Evolutionary conservation across 2,329 filamentous ascomycete species (phyloP), one percentile per base, ranked within the genome.

Genomic region (Neofusicoccum umdonicola): DNA sequence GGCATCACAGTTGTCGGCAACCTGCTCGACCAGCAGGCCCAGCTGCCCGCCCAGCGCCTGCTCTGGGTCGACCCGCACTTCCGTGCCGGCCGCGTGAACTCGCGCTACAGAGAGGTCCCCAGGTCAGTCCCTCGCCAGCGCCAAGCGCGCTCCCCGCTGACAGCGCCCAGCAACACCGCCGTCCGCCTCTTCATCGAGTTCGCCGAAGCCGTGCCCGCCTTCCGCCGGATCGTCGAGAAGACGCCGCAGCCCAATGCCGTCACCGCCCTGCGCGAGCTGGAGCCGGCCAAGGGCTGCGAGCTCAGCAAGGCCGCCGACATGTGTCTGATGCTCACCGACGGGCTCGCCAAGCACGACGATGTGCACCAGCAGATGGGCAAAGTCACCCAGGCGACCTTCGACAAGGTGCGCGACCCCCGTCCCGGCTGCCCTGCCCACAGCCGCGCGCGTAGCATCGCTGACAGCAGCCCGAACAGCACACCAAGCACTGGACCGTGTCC

Each of bases 1-100:
- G 87, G 87, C 64, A 81, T 88, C 63, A 86, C 85, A 3, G 83
- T 82, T 6, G 79, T 88, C 27, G 86, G 87, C n/a, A 87, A 87
- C 69, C 74, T 89, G 17, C 78, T 89, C 17, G 85, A 88, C 69
- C 79, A 81, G 37, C 79, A 81, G 51, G 35, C 35, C 48, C n/a
- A 31, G 12, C 45, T 62, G 12, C 58, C 58, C 52, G 76, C 82
- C 7, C 74, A 77, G 8, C 81, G 81, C 13, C 80, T 88, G 56
- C 73, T 85, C 60, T 89, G 87, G 87, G 78, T 88, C 45, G 87
- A 88, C 70, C 80, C 84, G 39, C 71, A 73, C 2, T 88, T 88
- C 69, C 75, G 82, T 27, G 85, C 63, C 42, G 63, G 63, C 44
- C 52, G 63, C 11, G 63, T 65, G 9, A 65, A 65, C 68, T 77